Evolutionary conservation across 2,329 filamentous ascomycete genomes (phyloP).

Genomic region (Alternaria rosae): DNA sequence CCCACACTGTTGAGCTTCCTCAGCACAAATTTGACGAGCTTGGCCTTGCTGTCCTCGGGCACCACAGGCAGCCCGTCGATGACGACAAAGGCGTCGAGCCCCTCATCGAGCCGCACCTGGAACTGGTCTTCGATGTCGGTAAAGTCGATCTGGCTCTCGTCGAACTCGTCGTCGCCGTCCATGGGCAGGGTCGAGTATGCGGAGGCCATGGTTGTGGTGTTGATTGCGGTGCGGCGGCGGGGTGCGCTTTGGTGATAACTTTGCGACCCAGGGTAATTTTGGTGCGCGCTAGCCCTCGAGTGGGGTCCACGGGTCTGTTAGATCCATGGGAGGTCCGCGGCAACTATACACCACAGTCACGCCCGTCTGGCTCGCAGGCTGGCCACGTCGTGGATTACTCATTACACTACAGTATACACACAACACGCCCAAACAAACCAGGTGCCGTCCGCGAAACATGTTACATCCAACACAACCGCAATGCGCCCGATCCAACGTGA

Average conservation of each 20-base stretch:
- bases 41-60: constrained; percentile 87
- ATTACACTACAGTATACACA: constrained; percentile 18
- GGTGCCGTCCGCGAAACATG: background rate
- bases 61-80: constrained; percentile 93
- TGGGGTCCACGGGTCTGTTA: constrained; percentile 18
- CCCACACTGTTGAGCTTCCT: constrained; percentile 91
- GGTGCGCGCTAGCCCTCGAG: constrained; percentile 14
- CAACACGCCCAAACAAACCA: background rate
- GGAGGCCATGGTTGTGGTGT: constrained; percentile 76
- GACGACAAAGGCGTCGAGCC: constrained; percentile 94
- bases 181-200: constrained; percentile 87
- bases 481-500: constrained; percentile 6
- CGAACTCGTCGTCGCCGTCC: constrained; percentile 84
- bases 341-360: background rate
- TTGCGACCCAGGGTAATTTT: constrained; percentile 11
- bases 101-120: constrained; percentile 94
- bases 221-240: constrained; percentile 21
- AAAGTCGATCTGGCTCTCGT: constrained; percentile 93
- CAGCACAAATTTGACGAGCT: constrained; percentile 94
- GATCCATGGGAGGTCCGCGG: constrained; percentile 12
- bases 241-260: background rate
- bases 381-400: constrained; percentile 13
- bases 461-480: constrained; percentile 2
- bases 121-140: constrained; percentile 93
- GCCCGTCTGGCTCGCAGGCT: background rate